Percentiles rank a stretch among this genome's conserved stretches.
phyloP scores from a whole-genome alignment of 257 asterid species.

The Solanum ahanhuiri region DNA sequence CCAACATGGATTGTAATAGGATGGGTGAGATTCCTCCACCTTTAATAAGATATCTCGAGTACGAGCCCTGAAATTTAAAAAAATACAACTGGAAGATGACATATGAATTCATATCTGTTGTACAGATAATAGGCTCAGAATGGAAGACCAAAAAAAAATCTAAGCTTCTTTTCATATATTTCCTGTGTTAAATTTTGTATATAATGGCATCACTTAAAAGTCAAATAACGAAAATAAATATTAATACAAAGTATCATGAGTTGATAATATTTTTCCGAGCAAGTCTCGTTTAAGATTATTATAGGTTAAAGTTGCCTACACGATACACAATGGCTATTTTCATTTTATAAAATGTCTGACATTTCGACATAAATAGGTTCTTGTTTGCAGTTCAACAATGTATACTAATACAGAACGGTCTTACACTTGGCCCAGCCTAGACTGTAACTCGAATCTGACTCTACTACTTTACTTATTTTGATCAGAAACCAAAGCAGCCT shows the following conservation, averaged over 20 bases:
- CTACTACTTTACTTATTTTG: neutral
- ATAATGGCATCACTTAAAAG: neutral
- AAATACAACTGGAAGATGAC: neutral
- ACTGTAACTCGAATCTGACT: neutral
- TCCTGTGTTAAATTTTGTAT: no score
- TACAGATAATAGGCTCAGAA: neutral
- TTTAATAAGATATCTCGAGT: neutral
- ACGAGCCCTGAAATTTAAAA: accelerated
- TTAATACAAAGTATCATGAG: neutral
- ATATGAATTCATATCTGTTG: no score
- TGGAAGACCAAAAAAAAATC: neutral
- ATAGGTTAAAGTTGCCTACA: neutral
- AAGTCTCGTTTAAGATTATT: neutral
- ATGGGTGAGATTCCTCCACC: neutral
- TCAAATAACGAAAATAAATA: neutral
- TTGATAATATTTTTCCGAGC: neutral
- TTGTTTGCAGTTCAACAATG: neutral
- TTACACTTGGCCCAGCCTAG: neutral
- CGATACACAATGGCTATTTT: neutral
- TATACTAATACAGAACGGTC: neutral
- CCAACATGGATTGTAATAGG: neutral
- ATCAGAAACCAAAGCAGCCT: neutral
- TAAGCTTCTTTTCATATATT: neutral
- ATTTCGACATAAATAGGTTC: neutral
- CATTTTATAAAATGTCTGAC: neutral